Evolutionary conservation across 768 basidiomycete species (phyloP), one percentile per base, ranked within the genome.

Genomic region (Leccinum disarticulatum): DNA sequence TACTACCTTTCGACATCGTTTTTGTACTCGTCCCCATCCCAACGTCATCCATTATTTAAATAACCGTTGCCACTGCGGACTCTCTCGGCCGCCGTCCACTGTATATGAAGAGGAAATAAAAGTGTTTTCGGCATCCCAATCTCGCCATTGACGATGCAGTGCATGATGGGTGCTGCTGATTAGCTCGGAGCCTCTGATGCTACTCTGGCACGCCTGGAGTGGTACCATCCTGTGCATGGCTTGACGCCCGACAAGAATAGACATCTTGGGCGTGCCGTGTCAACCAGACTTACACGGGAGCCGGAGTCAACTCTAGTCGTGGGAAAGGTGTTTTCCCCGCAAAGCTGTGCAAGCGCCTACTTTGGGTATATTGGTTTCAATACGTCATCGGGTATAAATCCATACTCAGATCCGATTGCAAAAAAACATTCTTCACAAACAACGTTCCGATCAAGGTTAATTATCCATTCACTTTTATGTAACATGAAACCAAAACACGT

Each of bases 401-500:
- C n/a, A 19, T 19, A n/a, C 19, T 47, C 46, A 47, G 46, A 11
- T 10, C 6, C 46, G 17, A 47, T 22, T 22, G 22, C 10, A 47
- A 47, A 47, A 47, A 22, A 22, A 22, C n/a, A 47, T 38, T 35
- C 33, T 35, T 35, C n/a, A 43, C 41, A 43, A 43, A 43, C 15
- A 19, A 22, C 22, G 1, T 22, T 30, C 49, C 28, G 49, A 50
- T 36, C 56, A 38, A 36, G 55, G 47, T 56, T 27, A 49, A 48
- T 30, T 50, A 14, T 27, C 31, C 49, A 25, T 27, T 15, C 6
- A 15, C 6, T 50, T 9, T 22, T 4, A 50, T 7, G 15, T 49
- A 36, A 31, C 30, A 50, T 14, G 30, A 58, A 60, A 31, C 31
- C 31, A 31, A 31, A 59, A 22, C 59, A 47, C 51, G 59, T 60